Evolutionary conservation across 2,329 filamentous ascomycete species (phyloP).

Genomic region (Penicillium sp.): DNA sequence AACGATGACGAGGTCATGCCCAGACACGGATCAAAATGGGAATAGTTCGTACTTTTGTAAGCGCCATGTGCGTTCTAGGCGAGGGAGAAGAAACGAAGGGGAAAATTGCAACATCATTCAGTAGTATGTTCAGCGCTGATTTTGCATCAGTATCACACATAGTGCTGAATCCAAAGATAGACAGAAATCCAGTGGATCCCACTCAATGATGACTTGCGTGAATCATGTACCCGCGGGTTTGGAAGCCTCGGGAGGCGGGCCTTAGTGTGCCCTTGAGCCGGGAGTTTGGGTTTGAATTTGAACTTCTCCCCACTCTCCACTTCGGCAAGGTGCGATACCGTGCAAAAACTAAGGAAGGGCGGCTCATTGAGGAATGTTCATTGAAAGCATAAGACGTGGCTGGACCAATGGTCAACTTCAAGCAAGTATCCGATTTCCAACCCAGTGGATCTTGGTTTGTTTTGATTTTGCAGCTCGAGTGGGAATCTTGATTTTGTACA

Average conservation of each 20-base stretch:
- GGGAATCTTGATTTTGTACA: background rate
- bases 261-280: slow-evolving; percentile 2
- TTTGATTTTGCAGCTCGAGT: background rate
- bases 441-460: background rate
- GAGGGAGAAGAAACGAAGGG: background rate
- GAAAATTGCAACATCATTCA: background rate
- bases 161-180: background rate
- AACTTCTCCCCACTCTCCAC: background rate
- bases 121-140: background rate
- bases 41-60: slow-evolving; percentile 19
- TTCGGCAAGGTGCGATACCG: background rate
- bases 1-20: slow-evolving; percentile 1
- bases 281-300: slow-evolving; percentile 1
- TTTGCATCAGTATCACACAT: background rate
- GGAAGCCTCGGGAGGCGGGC: background rate
- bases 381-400: background rate
- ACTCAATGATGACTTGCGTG: slow-evolving; percentile 10
- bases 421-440: background rate
- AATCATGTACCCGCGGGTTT: slow-evolving; percentile 3
- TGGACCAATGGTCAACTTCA: background rate
- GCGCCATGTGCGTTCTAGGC: background rate
- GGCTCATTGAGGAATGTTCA: background rate
- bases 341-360: background rate
- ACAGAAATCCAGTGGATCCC: background rate
- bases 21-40: slow-evolving; percentile 4